Evolutionary conservation across 164 flowering plant genomes (phyloP), one percentile per base, ranked within the genome.

Genomic region (Stephania japonica): DNA sequence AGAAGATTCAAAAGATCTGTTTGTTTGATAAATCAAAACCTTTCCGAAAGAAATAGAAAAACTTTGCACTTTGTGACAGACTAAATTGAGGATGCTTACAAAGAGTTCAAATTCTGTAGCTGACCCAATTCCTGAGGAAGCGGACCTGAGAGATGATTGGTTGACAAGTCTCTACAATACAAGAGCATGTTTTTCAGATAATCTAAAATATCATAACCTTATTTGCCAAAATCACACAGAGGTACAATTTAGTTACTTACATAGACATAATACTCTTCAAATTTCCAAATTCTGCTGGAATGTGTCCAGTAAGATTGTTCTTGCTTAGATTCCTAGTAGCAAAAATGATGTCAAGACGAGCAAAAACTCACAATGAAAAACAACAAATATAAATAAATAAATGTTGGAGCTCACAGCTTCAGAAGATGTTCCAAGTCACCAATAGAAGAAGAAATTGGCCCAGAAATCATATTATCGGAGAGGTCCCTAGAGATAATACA

Each of bases 371-470:
- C 53, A 5, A 23, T 23, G 10, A 32, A 44, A 44, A 44, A 44
- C 7, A 67, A 71, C 4, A 73, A 64, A 14, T 4, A 65, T 5
- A 19, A 73, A 56, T 6, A 18, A 75, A 32, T 32, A 32, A 32
- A 32, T 32, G 38, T 32, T 32, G 32, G 26, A 26, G 84, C 95
- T 88, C 76, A 95, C 99, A 95, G 82, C 81, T 87, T 95, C 19
- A 93, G 82, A 69, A 95, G 96, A 82, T 95, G 99, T 68, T 95
- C 99, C 86, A 95, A 80, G 72, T 93, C 96, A 75, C 99, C 99
- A 75, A 95, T 75, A 2, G 99, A 82, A 70, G 88, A 80, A 65
- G 99, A 97, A 71, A 95, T 89, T 23, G 85, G 26, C 21, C 99
- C 99, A 77, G 79, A 84, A 44, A 95, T 84, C 72, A 74, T 84